Conservation (phyloP, 169 alveolate species). For the Neospora caninum region DNA sequence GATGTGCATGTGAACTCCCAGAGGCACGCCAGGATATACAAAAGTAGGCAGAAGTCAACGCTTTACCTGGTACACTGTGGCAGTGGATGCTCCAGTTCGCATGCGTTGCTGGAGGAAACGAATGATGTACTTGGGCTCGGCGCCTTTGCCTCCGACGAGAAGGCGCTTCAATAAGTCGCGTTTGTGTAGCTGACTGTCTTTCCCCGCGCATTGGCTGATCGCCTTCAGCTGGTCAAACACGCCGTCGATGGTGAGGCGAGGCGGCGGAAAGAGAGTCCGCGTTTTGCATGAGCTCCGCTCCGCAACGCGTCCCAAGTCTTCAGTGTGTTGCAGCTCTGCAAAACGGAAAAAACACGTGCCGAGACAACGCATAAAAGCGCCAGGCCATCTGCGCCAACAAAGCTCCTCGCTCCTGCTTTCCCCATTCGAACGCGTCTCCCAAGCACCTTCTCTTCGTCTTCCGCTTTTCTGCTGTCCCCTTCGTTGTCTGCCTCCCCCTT, state of each 20-base stretch:
- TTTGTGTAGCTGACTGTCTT: slow-evolving; percentile 78
- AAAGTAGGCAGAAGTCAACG: too few species aligned
- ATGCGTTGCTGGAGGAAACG: slow-evolving; percentile 95
- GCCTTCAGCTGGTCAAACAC: slow-evolving; percentile 76
- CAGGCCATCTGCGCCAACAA: background rate
- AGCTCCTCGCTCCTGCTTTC: background rate
- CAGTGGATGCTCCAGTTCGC: slow-evolving; percentile 95
- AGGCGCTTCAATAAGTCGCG: slow-evolving; percentile 84
- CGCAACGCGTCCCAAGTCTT: slow-evolving; percentile 94
- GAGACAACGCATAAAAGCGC: background rate
- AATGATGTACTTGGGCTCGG: slow-evolving; percentile 94
- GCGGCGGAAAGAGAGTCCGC: slow-evolving; percentile 83
- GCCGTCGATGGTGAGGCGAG: slow-evolving; percentile 84
- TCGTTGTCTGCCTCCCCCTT: too few species aligned
- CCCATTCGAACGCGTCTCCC: background rate
- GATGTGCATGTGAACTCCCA: too few species aligned
- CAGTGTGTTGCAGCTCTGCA: slow-evolving; percentile 83
- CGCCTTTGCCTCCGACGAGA: slow-evolving; percentile 90
- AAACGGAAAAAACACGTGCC: background rate
- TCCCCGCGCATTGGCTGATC: slow-evolving; percentile 79
- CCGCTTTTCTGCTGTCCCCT: background rate
- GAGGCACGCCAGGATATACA: too few species aligned
- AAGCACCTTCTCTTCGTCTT: background rate
- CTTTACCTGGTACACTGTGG: slow-evolving; percentile 91
- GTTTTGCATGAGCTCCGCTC: slow-evolving; percentile 79